Conservation (phyloP, 1,284 basidiomycete genomes). For the Apiotrichum mycotoxinovorans region DNA sequence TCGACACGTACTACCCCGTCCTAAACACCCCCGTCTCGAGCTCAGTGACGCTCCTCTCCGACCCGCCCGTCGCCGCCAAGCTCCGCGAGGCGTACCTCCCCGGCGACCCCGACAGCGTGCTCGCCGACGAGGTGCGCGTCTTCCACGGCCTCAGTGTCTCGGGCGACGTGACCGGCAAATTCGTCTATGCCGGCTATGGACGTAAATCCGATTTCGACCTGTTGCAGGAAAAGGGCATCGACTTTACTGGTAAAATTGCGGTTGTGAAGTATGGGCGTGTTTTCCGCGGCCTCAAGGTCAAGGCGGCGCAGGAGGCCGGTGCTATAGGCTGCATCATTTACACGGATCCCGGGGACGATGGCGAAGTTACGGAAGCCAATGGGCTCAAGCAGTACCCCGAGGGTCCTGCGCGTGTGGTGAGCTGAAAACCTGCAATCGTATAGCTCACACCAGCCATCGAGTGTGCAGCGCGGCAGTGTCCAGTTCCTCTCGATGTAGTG, state of each 20-base stretch:
- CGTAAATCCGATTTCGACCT: conserved; percentile 70
- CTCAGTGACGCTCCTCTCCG: conserved; percentile 37
- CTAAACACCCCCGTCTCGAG: conserved; percentile 69
- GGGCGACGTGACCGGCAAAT: conserved; percentile 57
- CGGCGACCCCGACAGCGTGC: conserved; percentile 51
- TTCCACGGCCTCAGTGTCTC: conserved; percentile 47
- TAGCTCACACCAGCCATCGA: conserved; percentile 53
- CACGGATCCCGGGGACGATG: conserved; percentile 84
- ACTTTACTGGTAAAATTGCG: conserved; percentile 77
- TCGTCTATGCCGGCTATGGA: conserved; percentile 82
- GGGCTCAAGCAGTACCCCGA: conserved; percentile 74
- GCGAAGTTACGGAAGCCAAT: conserved; percentile 71
- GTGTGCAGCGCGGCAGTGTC: conserved; percentile 80
- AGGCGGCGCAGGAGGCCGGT: conserved; percentile 73
- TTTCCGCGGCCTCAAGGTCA: conserved; percentile 71
- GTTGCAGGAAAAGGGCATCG: conserved; percentile 60
- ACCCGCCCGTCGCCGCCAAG: conserved; percentile 51
- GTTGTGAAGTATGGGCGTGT: conserved; percentile 74
- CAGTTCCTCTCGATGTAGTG: conserved; percentile 64
- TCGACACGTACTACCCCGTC: conserved; percentile 68
- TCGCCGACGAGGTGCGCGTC: conserved; percentile 50
- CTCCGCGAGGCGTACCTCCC: conserved; percentile 51
- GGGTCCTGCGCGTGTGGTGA: conserved; percentile 74
- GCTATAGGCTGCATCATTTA: conserved; percentile 67
- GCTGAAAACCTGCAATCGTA: not conserved